Base-by-base conservation (phyloP, 371 early-diverging fungal species). In the Blastocladiella emersonii region DNA sequence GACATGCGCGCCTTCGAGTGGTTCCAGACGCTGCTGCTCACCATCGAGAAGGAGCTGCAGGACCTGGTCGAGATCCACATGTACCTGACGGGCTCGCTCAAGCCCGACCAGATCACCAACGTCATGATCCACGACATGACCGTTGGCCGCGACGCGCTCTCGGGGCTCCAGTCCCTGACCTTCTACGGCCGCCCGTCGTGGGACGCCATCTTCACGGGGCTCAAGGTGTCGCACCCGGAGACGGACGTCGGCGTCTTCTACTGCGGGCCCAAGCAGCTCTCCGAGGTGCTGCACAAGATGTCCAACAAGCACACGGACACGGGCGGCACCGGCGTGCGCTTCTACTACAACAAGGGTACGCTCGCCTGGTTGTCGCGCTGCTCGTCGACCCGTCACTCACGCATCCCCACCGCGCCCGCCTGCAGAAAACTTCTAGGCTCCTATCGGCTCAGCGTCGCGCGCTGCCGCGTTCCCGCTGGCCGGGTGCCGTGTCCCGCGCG, bases 1-100 rank as follows among this genome's bases (percentile, higher is more conserved):
- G 91, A 91, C 74, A 84, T 78, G 71, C 75, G 83, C 70, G 74
- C 77, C 37, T 80, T 81, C 63, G 78, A 79, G 62, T 78, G 80
- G 78, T 81, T 81, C 72, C 74, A 74, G 65, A 78, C 80, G 64
- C 68, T 81, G 25, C 75, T 81, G 55, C 41, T 64, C 43, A 74
- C 76, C 36, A 70, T 76, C 41, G 75, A 83, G 62, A 74, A 75
- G 48, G 79, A 79, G 61, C 63, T 74, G 34, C 72, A 73, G 62
- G 67, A 71, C 17, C 75, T 73, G 69, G 64, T 77, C 15, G 74
- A 75, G 41, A 77, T 80, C 66, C 70, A 71, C 63, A 68, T 73
- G n/a, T 78, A 75, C 62, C 63, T 73, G 41, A 78, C 76, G 1
- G 86, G 83, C 48, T 74, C 78, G 35, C 73, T 80, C 21, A 67